These are phyloP conservation scores for Colletotrichum zoysiae DNA, from an alignment of 2,329 filamentous ascomycete species.

Conservation along the genomic window DNA sequence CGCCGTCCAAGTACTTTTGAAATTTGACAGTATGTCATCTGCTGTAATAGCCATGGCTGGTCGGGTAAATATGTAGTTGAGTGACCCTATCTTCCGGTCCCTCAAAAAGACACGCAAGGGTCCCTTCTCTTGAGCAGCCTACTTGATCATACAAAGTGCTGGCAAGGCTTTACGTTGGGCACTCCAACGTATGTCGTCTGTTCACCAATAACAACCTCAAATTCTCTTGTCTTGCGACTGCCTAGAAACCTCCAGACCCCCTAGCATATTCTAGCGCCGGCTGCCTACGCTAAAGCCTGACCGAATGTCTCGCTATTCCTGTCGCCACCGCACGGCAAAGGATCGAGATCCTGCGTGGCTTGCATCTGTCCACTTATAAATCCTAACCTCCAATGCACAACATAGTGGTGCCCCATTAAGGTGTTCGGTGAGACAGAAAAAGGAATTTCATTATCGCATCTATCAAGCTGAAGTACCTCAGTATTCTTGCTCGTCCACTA, in stretches of 20 bases:
- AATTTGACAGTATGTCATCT: background rate
- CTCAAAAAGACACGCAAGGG: background rate
- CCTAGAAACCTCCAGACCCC: background rate
- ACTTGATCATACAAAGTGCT: background rate
- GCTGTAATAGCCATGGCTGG: background rate
- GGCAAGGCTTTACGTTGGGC: background rate
- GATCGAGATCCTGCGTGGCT: background rate
- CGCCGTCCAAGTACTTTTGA: background rate
- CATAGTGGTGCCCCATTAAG: slow-evolving; percentile 9
- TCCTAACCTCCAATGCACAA: background rate
- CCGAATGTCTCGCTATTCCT: background rate
- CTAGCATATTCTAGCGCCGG: background rate
- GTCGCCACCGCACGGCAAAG: background rate
- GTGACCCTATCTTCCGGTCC: background rate
- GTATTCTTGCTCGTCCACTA: background rate
- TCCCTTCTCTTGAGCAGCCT: background rate
- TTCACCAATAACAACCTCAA: background rate
- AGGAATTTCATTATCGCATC: background rate
- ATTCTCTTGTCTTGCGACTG: background rate
- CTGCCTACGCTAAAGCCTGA: slow-evolving; percentile 8
- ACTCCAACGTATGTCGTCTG: background rate
- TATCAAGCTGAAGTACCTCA: background rate
- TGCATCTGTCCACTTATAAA: slow-evolving; percentile 3
- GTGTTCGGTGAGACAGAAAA: background rate
- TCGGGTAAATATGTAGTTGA: background rate